Conservation (phyloP, 1,139 yeast species). For the Blastobotrys indianensis region DNA sequence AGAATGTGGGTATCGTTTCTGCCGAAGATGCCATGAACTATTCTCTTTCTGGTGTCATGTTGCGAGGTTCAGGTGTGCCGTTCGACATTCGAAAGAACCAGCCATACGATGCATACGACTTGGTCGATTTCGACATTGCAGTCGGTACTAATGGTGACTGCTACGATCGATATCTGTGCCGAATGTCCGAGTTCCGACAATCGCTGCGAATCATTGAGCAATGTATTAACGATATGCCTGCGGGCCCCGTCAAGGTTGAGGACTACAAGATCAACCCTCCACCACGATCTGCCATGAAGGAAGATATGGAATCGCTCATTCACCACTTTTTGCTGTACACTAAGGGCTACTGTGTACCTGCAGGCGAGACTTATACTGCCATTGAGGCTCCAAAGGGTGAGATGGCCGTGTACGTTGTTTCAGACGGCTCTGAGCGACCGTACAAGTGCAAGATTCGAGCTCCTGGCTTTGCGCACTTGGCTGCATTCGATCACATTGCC, state of each 20-base stretch:
- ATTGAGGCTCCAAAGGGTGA: conserved; percentile 96
- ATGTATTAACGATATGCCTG: conserved; percentile 87
- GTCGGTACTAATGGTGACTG: conserved; percentile 89
- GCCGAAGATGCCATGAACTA: conserved; percentile 86
- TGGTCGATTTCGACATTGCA: conserved; percentile 80
- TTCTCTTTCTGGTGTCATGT: conserved; percentile 80
- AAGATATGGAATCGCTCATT: conserved; percentile 88
- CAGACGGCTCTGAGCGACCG: conserved; percentile 88
- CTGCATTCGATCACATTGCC: conserved; percentile 79
- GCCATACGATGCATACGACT: conserved; percentile 86
- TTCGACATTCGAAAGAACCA: conserved; percentile 81
- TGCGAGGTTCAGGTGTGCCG: conserved; percentile 86
- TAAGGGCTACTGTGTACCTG: conserved; percentile 85
- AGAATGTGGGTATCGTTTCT: conserved; percentile 71
- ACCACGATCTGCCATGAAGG: conserved; percentile 76
- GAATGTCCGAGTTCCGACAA: conserved; percentile 92
- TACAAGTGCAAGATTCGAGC: conserved; percentile 91
- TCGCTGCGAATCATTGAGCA: conserved; percentile 84
- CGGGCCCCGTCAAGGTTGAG: conserved; percentile 89
- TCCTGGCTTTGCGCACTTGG: conserved; percentile 87
- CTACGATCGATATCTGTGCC: conserved; percentile 78
- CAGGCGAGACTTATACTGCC: conserved; percentile 87
- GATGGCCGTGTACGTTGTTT: conserved; percentile 85
- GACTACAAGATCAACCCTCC: conserved; percentile 85
- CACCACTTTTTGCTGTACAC: conserved; percentile 85